Base-by-base conservation (phyloP, 805 yeast species). In the Sporopachydermia lactativora region DNA sequence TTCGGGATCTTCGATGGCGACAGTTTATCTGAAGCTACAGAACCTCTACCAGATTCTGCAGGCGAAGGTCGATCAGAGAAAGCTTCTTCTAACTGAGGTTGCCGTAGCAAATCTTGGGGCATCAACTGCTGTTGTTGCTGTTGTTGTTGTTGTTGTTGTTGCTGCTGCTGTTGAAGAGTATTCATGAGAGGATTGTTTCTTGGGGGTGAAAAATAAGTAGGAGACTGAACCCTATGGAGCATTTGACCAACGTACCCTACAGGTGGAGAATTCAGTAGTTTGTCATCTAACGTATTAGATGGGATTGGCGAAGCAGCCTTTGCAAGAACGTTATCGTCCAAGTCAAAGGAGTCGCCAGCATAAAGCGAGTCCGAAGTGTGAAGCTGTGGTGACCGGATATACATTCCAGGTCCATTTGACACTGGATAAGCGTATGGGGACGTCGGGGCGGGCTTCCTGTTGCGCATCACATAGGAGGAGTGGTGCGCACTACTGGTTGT, bases 161-260 rank as follows among this genome's bases (percentile, higher is more conserved):
- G 15, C 37, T 34, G 37, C 31, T 47, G 43, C 17, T 42, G 43
- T 15, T 36, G 24, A n/a, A n/a, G n/a, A n/a, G n/a, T n/a, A n/a
- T n/a, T 24, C 13, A 24, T 8, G n/a, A 24, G 8, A n/a, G 31
- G 31, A n/a, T 24, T 24, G n/a, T 24, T 24, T 8, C 31, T 8
- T n/a, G 31, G 31, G n/a, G 31, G 31, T 24, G 31, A 24, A n/a
- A 24, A 24, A n/a, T 24, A 24, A 8, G 31, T 24, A 8, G 31
- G 31, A 8, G 31, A 24, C 13, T 24, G 31, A 24, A 24, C 31
- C 31, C 31, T 8, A 8, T 24, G 31, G 8, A 24, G n/a, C 31
- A 24, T 24, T 24, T 24, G 31, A 8, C 31, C 31, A 24, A 8
- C n/a, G n/a, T 24, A 24, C n/a, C n/a, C n/a, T 8, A 24, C 31